Conservation (phyloP, 2,329 filamentous ascomycete genomes). For the Ascochyta fabae region DNA sequence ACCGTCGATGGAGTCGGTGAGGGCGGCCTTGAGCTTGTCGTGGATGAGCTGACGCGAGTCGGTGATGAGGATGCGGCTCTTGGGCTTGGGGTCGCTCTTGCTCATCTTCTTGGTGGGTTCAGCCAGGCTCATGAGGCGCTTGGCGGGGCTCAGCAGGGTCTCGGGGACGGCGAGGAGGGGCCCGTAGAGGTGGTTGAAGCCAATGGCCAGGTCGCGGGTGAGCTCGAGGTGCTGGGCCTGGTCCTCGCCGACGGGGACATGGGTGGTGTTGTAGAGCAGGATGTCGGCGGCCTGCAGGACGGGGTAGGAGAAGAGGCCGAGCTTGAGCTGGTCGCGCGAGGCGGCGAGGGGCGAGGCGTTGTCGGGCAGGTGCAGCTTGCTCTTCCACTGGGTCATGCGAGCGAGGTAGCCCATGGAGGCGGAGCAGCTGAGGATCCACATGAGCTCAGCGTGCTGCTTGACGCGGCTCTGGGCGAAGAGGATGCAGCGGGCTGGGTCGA, state of each 20-base stretch:
- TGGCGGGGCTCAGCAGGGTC: slow-evolving; percentile 62
- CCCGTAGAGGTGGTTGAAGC: slow-evolving; percentile 83
- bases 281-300: slow-evolving; percentile 96
- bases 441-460: slow-evolving; percentile 82
- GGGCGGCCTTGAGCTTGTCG: slow-evolving; percentile 72
- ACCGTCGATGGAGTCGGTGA: slow-evolving; percentile 74
- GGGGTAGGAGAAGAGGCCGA: slow-evolving; percentile 94
- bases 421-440: slow-evolving; percentile 95
- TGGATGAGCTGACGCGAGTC: slow-evolving; percentile 70
- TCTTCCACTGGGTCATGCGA: slow-evolving; percentile 99
- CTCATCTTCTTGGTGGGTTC: slow-evolving; percentile 88
- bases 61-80: slow-evolving; percentile 83
- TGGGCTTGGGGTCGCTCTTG: slow-evolving; percentile 76
- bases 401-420: slow-evolving; percentile 93
- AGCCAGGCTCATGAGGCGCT: slow-evolving; percentile 87
- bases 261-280: slow-evolving; percentile 81
- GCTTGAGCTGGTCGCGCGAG: slow-evolving; percentile 70
- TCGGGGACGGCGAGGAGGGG: slow-evolving; percentile 31
- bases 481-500: slow-evolving; percentile 76
- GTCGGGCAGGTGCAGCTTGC: slow-evolving; percentile 72
- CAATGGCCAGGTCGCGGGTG: slow-evolving; percentile 80
- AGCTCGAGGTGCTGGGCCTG: slow-evolving; percentile 95
- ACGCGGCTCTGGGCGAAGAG: slow-evolving; percentile 86
- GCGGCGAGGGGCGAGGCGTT: slow-evolving; percentile 60
- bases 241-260: slow-evolving; percentile 96